A percentile compares a stretch with the other conserved stretches of the same genome.
These are phyloP conservation scores for Fragosphaeria purpurea DNA, from an alignment of 2,329 filamentous ascomycete genomes.

Conservation along the genomic window DNA sequence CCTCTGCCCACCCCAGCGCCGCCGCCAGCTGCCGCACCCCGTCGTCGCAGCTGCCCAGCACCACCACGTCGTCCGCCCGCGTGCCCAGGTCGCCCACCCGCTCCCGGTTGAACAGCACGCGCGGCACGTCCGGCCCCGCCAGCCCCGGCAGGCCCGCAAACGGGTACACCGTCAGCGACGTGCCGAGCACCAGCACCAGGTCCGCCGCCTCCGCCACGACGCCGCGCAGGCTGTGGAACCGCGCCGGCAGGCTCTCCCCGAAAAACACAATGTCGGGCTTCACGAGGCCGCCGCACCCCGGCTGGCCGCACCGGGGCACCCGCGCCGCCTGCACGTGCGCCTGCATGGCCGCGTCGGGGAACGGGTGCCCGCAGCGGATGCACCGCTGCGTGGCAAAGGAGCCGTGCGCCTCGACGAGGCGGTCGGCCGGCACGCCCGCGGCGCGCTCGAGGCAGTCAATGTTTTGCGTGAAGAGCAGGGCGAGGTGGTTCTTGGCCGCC, in stretches of 20 bases:
- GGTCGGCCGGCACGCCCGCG: conserved; percentile 71
- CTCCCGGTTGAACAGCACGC: conserved; percentile 82
- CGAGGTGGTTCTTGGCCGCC: conserved; percentile 64
- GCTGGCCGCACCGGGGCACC: conserved; percentile 57
- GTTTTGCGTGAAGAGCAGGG: conserved; percentile 92
- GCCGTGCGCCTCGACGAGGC: conserved; percentile 88
- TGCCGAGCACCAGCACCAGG: conserved; percentile 25
- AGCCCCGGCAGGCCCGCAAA: conserved; percentile 72
- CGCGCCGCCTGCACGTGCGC: conserved; percentile 54
- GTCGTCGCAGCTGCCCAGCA: conserved; percentile 73
- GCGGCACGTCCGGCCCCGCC: conserved; percentile 52
- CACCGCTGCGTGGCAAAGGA: conserved; percentile 88
- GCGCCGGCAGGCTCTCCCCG: conserved; percentile 51
- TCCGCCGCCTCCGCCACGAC: conserved; percentile 33
- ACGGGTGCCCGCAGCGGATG: conserved; percentile 71
- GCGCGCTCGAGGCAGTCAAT: conserved; percentile 89
- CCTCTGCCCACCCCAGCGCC: conserved; percentile 73
- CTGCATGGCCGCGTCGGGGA: conserved; percentile 65
- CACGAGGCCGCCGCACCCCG: conserved; percentile 52
- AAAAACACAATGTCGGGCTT: conserved; percentile 97
- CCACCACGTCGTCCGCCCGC: conserved; percentile 71
- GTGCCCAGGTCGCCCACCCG: conserved; percentile 68
- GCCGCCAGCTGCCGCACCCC: conserved; percentile 71
- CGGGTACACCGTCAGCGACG: conserved; percentile 43
- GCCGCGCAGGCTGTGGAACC: conserved; percentile 51